These are phyloP conservation scores for Xylaria sp. DNA, from an alignment of 2,329 filamentous ascomycete genomes.

Conservation along the genomic window DNA sequence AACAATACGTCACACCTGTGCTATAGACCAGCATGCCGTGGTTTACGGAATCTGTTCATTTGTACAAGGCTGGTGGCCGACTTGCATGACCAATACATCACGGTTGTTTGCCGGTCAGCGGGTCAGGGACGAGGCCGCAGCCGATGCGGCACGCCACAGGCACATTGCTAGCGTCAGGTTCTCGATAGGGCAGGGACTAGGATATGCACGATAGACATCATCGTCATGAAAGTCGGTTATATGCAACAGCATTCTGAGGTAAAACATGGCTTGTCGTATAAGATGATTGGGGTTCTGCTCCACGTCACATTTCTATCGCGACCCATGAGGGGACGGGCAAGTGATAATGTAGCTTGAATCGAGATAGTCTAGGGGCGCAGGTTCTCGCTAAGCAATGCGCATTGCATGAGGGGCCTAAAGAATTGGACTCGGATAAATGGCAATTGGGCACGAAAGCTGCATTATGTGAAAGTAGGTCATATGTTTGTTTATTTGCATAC, in stretches of 20 bases:
- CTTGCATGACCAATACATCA: conserved; percentile 47
- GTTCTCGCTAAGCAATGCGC: conserved; percentile 27
- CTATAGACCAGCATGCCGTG: conserved; percentile 40
- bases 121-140: conserved; percentile 47
- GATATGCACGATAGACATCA: conserved; percentile 34
- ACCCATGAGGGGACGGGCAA: conserved; percentile 3
- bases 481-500: conserved; percentile 16
- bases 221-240: conserved; percentile 28
- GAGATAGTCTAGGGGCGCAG: conserved; percentile 13
- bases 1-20: conserved; percentile 36
- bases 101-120: conserved; percentile 49
- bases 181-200: conserved; percentile 37
- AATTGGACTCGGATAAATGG: conserved; percentile 19
- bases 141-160: conserved; percentile 46
- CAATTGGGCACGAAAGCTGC: conserved; percentile 22
- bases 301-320: conserved; percentile 19
- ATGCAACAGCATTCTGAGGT: conserved; percentile 20
- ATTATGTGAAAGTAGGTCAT: conserved; percentile 14
- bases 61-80: conserved; percentile 48
- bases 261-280: conserved; percentile 26
- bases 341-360: conserved; percentile 14
- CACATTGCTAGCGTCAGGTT: conserved; percentile 39
- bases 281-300: conserved; percentile 22
- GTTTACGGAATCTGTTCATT: conserved; percentile 42
- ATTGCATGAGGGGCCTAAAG: conserved; percentile 25